These are phyloP conservation scores for Halteria grandinella DNA, from an alignment of 73 alveolate genomes.

Conservation along the genomic window DNA sequence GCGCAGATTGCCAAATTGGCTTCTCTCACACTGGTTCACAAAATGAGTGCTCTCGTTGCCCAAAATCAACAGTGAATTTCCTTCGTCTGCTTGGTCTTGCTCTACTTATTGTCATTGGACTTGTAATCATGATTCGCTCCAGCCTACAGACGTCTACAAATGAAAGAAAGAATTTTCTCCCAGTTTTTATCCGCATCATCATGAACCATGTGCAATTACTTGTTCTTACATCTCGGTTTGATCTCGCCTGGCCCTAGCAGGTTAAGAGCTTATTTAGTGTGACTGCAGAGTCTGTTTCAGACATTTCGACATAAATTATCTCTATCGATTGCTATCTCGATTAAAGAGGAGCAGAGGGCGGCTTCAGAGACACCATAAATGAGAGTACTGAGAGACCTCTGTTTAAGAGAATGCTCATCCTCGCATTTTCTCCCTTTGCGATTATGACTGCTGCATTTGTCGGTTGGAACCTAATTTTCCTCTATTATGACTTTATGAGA, in stretches of 20 bases:
- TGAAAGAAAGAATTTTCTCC: conserved; percentile 3
- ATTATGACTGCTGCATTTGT: too few species aligned
- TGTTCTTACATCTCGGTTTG: conserved; percentile 17
- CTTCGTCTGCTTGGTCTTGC: conserved; percentile 12
- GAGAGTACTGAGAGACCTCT: too few species aligned
- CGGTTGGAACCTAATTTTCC: too few species aligned
- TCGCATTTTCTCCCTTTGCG: too few species aligned
- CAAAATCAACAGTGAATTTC: not conserved
- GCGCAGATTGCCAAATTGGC: conserved; percentile 13
- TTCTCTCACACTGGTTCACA: conserved; percentile 24
- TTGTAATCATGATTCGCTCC: not conserved
- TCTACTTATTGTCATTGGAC: not conserved
- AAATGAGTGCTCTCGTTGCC: conserved; percentile 37
- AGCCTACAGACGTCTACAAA: not conserved
- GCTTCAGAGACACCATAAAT: not conserved
- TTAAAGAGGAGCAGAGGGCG: not conserved
- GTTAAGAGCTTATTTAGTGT: conserved; percentile 22
- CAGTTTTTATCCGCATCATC: conserved; percentile 22
- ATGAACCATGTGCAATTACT: conserved; percentile 42
- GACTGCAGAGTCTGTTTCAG: conserved; percentile 9
- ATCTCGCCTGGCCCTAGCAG: conserved; percentile 42
- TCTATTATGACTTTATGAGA: too few species aligned
- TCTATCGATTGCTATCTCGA: conserved; percentile 51
- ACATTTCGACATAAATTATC: conserved; percentile 6
- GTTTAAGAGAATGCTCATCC: not conserved